These are phyloP conservation scores for Hordeum pubiflorum DNA, from an alignment of 202 grass and related monocot species.

Conservation along the genomic window DNA sequence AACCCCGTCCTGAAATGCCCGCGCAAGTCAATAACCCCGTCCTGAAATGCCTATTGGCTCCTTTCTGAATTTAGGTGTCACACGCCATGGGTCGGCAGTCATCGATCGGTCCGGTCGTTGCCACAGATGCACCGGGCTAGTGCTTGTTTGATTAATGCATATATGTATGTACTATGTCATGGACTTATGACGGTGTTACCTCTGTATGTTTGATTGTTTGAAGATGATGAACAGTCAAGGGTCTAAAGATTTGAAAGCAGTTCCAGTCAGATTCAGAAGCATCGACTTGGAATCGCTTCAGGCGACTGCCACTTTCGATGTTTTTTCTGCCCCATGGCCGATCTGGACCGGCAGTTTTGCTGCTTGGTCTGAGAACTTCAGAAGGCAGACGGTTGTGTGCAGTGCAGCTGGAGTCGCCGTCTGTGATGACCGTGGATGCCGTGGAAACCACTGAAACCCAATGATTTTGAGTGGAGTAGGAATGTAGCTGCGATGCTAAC, in stretches of 20 bases:
- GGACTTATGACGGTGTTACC: background rate
- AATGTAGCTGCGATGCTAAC: background rate
- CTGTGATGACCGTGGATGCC: slow-evolving; percentile 17
- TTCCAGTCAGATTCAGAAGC: slow-evolving; percentile 33
- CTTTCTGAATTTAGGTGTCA: slow-evolving; percentile 11
- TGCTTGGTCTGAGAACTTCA: background rate
- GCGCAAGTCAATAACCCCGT: slow-evolving; percentile 25
- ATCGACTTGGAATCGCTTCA: slow-evolving; percentile 10
- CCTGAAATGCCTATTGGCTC: slow-evolving; percentile 13
- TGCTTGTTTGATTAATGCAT: background rate
- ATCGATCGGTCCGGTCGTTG: background rate
- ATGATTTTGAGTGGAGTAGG: slow-evolving; percentile 16
- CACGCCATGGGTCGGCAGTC: background rate
- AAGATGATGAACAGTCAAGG: slow-evolving; percentile 11
- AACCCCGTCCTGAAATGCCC: slow-evolving; percentile 11
- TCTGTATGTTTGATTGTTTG: background rate
- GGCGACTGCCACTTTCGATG: background rate
- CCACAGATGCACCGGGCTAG: background rate
- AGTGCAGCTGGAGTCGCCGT: background rate
- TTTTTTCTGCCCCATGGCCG: background rate
- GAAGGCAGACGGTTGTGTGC: background rate
- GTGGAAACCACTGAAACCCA: slow-evolving; percentile 29
- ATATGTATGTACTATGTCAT: no score
- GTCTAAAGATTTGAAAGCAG: slow-evolving; percentile 38
- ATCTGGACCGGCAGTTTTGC: background rate